Evolutionary conservation across 345 rosid species (phyloP).

Genomic region (Microthlaspi erraticum): DNA sequence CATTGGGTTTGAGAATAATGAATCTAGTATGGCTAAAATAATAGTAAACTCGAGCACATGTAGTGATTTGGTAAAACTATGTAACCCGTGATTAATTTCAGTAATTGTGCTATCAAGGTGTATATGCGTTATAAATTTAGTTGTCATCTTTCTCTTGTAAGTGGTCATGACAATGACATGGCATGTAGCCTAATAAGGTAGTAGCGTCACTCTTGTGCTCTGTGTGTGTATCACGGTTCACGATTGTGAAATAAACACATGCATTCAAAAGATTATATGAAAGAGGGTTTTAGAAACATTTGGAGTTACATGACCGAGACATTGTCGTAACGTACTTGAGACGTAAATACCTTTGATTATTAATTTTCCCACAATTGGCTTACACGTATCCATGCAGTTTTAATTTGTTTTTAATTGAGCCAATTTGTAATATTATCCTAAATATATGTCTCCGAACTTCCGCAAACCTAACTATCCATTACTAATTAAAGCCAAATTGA

Average conservation of each 20-base stretch:
- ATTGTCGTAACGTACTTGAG: slow-evolving; percentile 33
- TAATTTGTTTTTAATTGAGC: slow-evolving; percentile 1
- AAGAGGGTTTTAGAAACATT: background rate
- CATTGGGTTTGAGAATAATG: too few species aligned
- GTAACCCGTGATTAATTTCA: too few species aligned
- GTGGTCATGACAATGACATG: too few species aligned
- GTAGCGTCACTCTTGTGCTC: too few species aligned
- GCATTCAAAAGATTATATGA: slow-evolving; percentile 2
- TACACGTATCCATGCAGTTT: slow-evolving; percentile 36
- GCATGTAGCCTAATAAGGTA: too few species aligned
- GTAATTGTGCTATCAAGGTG: background rate
- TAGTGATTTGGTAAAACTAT: too few species aligned
- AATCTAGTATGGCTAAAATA: too few species aligned
- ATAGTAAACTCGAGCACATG: too few species aligned
- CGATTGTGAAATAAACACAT: background rate
- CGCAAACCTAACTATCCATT: slow-evolving; percentile 32
- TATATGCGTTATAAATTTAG: background rate
- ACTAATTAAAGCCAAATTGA: slow-evolving; percentile 9
- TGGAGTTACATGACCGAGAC: slow-evolving; percentile 24
- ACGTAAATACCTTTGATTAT: slow-evolving; percentile 25
- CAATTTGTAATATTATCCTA: slow-evolving; percentile 12
- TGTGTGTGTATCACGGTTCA: background rate
- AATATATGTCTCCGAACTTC: slow-evolving; percentile 13
- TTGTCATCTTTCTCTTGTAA: background rate
- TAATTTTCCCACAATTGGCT: slow-evolving; percentile 3